Evolutionary conservation across 2,329 filamentous ascomycete genomes (phyloP).

Genomic region (Leptographium wingfieldii): DNA sequence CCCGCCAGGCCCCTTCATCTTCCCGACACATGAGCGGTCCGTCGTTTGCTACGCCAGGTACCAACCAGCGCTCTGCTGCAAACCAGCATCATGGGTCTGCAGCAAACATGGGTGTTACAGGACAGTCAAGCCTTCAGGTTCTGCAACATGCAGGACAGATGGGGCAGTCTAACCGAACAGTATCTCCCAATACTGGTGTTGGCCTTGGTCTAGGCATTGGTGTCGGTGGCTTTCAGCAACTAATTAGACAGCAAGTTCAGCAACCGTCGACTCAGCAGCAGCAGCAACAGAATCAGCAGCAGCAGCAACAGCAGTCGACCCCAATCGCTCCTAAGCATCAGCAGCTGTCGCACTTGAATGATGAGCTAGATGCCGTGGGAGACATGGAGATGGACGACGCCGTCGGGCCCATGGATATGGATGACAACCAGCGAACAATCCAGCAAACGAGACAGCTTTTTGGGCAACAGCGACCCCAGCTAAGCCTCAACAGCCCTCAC

Average conservation of each 20-base stretch:
- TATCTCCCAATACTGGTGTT: conserved; percentile 3
- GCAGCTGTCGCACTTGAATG: conserved; percentile 29
- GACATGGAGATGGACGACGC: conserved; percentile 97
- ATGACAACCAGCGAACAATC: conserved; percentile 50
- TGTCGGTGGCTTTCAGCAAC: conserved; percentile 24
- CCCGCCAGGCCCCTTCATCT: conserved; percentile 44
- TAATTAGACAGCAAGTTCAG: conserved; percentile 28
- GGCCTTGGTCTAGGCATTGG: conserved; percentile 19
- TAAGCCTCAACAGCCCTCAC: conserved; percentile 68
- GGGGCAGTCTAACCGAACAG: conserved; percentile 14
- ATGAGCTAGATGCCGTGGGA: conserved; percentile 74
- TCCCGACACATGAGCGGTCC: conserved; percentile 15
- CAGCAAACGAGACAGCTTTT: conserved; percentile 60
- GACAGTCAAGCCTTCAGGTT: conserved; percentile 6
- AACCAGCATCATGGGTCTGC: not conserved
- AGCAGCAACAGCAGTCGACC: conserved; percentile 14
- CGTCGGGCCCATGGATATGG: conserved; percentile 51
- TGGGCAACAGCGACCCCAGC: conserved; percentile 53
- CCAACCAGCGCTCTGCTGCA: conserved; percentile 1
- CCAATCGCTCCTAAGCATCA: conserved; percentile 11
- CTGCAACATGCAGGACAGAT: conserved; percentile 9
- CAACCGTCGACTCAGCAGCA: conserved; percentile 19
- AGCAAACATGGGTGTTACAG: not conserved
- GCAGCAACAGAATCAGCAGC: conserved; percentile 9
- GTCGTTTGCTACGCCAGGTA: not conserved